Base-by-base conservation (phyloP, 2,329 filamentous ascomycete genomes). In the Cercospora janseana region DNA sequence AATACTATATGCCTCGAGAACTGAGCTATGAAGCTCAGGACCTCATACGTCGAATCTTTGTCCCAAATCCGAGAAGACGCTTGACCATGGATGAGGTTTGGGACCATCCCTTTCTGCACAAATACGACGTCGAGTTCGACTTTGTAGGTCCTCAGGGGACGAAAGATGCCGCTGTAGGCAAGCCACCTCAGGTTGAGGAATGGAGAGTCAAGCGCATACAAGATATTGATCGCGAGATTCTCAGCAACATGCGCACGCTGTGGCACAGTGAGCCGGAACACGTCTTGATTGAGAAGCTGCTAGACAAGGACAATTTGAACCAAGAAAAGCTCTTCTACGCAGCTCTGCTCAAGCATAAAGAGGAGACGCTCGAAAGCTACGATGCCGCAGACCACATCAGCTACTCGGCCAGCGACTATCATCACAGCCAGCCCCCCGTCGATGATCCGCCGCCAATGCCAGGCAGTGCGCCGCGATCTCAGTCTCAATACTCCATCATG, bases 261-360 rank as follows among this genome's bases (percentile, higher is more conserved):
- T 97, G 90, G 91, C 91, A 97, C 72, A 87, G 85, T 60, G 86
- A 88, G 57, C 81, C 81, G 26, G 86, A 92, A 59, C 80, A 86
- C 21, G 79, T 84, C 13, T 71, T 97, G 16, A 77, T 86, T 18
- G 74, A 81, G 48, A 85, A 83, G 62, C 75, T 97, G n/a, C 59
- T 74, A 46, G 73, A 68, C 58, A 46, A 35, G 31, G 62, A 69
- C 34, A 72, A 76, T 60, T 70, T 67, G 4, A 97, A 95, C 57
- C 88, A 95, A 48, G 90, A 96, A 66, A 95, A 95, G 65, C 79
- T 92, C 59, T 96, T 97, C 69, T 98, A 97, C 69, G 86, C 83
- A 70, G 79, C 94, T 15, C 78, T 98, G 6, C 72, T 86, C 57
- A 86, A 85, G 67, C 94, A 95, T 67, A 81, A 88, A 35, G 84